These are phyloP conservation scores for Sporothrix mexicana DNA, from an alignment of 2,329 filamentous ascomycete species.

Conservation along the genomic window DNA sequence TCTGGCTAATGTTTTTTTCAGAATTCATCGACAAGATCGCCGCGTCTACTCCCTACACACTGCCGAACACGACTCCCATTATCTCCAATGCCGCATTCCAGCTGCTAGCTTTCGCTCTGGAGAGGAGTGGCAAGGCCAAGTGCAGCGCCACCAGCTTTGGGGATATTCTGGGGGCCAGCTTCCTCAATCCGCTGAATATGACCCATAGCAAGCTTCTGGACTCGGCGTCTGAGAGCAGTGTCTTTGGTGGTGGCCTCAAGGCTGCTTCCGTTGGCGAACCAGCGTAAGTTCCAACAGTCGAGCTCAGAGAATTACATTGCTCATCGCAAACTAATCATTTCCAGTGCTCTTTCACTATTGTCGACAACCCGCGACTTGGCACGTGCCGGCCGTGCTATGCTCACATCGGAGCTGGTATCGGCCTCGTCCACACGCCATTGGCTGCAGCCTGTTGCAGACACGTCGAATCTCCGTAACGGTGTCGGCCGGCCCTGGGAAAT, in stretches of 20 bases:
- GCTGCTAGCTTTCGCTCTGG: background rate
- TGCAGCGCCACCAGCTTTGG: background rate
- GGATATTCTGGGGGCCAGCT: background rate
- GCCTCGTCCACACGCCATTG: background rate
- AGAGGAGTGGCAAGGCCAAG: background rate
- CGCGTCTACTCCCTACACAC: background rate
- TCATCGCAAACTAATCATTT: background rate
- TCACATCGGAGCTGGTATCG: background rate
- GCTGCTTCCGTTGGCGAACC: background rate
- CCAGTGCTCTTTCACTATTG: background rate
- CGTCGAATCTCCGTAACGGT: conserved; percentile 1
- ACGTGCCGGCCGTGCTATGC: background rate
- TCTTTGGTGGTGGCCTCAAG: background rate
- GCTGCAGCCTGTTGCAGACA: conserved; percentile 16
- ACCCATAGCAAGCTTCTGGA: background rate
- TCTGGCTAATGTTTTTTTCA: background rate
- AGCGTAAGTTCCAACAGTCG: background rate
- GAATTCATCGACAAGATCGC: background rate
- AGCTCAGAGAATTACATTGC: background rate
- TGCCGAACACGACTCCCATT: background rate
- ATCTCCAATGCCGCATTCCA: conserved; percentile 10
- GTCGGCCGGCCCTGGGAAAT: conserved; percentile 3
- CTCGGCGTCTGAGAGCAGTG: background rate
- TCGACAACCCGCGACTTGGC: background rate
- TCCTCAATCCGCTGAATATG: conserved; percentile 3